Percentiles rank a stretch among this genome's conserved stretches.
These are phyloP conservation scores for Coemansia sp. DNA, from an alignment of 192 early-diverging fungal genomes.

Conservation along the genomic window DNA sequence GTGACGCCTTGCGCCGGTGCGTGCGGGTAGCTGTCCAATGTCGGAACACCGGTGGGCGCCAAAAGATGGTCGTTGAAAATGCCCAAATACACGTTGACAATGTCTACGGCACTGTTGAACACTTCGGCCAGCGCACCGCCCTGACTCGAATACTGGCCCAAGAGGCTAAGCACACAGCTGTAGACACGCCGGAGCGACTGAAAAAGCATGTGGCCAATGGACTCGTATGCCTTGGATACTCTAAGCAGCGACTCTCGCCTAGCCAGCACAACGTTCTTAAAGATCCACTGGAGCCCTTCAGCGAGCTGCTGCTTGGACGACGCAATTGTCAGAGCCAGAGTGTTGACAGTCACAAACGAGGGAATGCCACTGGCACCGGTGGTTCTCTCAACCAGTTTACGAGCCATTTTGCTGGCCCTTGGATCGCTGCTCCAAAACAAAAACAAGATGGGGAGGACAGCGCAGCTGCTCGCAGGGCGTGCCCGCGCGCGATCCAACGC, in stretches of 20 bases:
- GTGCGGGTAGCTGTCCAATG: constrained; percentile 4
- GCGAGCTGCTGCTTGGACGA: constrained; percentile 36
- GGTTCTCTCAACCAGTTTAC: constrained; percentile 14
- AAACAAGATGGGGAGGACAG: constrained; percentile 17
- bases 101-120: constrained; percentile 29
- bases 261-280: constrained; percentile 17
- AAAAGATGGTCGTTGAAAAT: constrained; percentile 20
- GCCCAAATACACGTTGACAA: constrained; percentile 18
- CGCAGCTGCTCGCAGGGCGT: background rate
- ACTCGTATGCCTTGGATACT: constrained; percentile 14
- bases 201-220: constrained; percentile 7
- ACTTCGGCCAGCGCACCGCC: background rate
- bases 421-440: constrained; percentile 35
- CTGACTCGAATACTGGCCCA: background rate
- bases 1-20: background rate
- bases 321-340: constrained; percentile 19
- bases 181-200: constrained; percentile 23
- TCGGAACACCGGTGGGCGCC: background rate
- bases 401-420: constrained; percentile 7
- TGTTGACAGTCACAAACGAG: constrained; percentile 4
- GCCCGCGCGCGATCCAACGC: constrained; percentile 9
- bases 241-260: constrained; percentile 10
- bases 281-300: constrained; percentile 31
- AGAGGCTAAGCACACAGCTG: constrained; percentile 10
- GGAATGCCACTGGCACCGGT: constrained; percentile 7